Base-by-base conservation (phyloP, 2,329 filamentous ascomycete genomes). In the Fusarium denticulatum region DNA sequence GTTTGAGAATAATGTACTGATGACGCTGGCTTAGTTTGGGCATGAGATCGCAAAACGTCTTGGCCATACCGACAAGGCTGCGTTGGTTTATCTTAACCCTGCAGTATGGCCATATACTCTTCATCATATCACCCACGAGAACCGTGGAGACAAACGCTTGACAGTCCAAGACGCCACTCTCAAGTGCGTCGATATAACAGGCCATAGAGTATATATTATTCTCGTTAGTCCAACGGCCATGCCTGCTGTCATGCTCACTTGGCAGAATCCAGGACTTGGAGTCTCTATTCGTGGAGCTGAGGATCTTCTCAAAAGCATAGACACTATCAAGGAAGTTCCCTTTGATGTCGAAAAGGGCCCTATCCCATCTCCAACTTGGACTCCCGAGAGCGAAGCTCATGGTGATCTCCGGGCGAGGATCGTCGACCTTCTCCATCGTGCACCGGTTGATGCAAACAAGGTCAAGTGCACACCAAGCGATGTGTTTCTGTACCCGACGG, bases 401-500 rank as follows among this genome's bases (percentile, higher is more conserved):
- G 60, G 60, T 5, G 71, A 73, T 36, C 68, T 88, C 28, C 77
- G 83, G 20, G 77, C 81, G 65, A 81, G 86, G 11, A 83, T 89
- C 56, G 74, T 79, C 3, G 78, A 80, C 6, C 77, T 88, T 18
- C 72, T 87, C 20, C 82, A 82, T 60, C 82, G 85, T 10, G 85
- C 83, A 2, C 79, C 84, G 3, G 76, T 80, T 30, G 76, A 81
- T 11, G 64, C 74, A n/a, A 50, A 71, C 16, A 74, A 78, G 18
- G 72, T 78, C n/a, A 76, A 69, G 34, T 73, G 78, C 55, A 60
- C 63, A 7, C 40, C 78, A 3, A 53, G 50, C 7, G 87, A 90
- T 67, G 83, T 90, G 3, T 88, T 83, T 56, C 80, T 90, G 26
- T 89, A 86, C 73, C 83, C 85, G 10, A 86, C 86, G 1, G 88